Evolutionary conservation across 805 yeast genomes (phyloP).

Genomic region (Priceomyces carsonii): DNA sequence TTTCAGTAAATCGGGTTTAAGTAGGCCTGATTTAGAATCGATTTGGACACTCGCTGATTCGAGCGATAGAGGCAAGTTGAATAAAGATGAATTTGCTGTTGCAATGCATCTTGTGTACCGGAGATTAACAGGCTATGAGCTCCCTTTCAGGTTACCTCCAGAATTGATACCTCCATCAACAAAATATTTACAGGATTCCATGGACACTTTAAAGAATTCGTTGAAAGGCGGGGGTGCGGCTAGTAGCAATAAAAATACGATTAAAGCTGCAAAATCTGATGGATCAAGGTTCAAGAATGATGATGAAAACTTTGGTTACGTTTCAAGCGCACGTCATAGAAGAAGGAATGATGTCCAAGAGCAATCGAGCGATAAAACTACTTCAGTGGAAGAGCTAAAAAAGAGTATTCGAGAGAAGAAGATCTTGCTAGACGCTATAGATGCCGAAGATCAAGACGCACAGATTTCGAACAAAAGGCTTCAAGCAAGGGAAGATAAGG

Average conservation of each 20-base stretch:
- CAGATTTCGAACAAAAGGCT: constrained; percentile 30
- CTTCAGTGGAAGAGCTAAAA: constrained; percentile 55
- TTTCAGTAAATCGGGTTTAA: constrained; percentile 87
- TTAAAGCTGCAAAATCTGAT: constrained; percentile 26
- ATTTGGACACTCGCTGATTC: constrained; percentile 91
- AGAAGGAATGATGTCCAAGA: constrained; percentile 23
- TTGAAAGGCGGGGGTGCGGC: constrained; percentile 42
- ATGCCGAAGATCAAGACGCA: constrained; percentile 59
- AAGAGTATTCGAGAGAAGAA: constrained; percentile 71
- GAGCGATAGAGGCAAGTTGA: constrained; percentile 77
- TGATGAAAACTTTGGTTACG: constrained; percentile 67
- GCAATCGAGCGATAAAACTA: constrained; percentile 29
- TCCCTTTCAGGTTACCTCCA: constrained; percentile 82
- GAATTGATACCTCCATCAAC: constrained; percentile 88
- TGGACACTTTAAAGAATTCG: constrained; percentile 68
- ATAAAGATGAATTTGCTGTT: constrained; percentile 88
- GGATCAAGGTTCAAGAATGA: constrained; percentile 60
- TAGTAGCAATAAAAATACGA: constrained; percentile 19
- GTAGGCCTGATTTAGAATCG: constrained; percentile 79
- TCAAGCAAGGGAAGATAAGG: constrained; percentile 45
- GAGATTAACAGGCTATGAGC: constrained; percentile 81
- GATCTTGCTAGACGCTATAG: constrained; percentile 68
- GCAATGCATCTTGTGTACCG: constrained; percentile 97
- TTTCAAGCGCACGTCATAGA: constrained; percentile 65
- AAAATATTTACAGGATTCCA: constrained; percentile 68